These are phyloP conservation scores for Nakazawaea populi DNA, from an alignment of 805 yeast species.

Conservation along the genomic window DNA sequence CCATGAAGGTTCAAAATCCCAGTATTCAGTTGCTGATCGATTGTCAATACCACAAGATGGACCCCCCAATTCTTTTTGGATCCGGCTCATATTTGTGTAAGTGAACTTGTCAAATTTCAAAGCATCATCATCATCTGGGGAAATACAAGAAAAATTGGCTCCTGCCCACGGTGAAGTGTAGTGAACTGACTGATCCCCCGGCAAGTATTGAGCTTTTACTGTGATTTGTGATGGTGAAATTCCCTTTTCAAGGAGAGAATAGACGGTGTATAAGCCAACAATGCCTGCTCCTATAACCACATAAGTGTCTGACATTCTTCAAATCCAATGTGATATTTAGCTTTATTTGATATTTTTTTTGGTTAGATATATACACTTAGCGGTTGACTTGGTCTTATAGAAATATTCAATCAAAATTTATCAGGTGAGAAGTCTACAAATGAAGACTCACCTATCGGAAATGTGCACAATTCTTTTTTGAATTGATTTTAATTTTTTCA, in stretches of 20 bases:
- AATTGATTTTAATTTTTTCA: too few relatives aligned
- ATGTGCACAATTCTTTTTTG: too few relatives aligned
- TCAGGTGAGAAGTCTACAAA: too few relatives aligned
- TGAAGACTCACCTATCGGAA: too few relatives aligned
- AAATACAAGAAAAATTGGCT: constrained; percentile 54
- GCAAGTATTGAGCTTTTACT: constrained; percentile 59
- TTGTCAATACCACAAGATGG: constrained; percentile 44
- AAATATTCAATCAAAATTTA: too few relatives aligned
- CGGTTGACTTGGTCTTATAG: too few relatives aligned
- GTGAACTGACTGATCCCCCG: constrained; percentile 71
- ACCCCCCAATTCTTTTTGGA: constrained; percentile 46
- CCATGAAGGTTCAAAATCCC: constrained; percentile 44
- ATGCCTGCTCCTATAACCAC: constrained; percentile 45
- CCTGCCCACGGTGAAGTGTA: constrained; percentile 85
- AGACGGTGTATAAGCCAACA: constrained; percentile 59
- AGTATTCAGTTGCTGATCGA: constrained; percentile 51
- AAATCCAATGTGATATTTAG: neutral
- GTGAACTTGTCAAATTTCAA: constrained; percentile 51
- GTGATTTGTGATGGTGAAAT: constrained; percentile 38
- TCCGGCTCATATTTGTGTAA: constrained; percentile 37
- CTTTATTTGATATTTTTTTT: too few relatives aligned
- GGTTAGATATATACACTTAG: neutral
- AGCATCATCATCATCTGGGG: constrained; percentile 49
- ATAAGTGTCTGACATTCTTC: constrained; percentile 5
- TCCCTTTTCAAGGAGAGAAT: constrained; percentile 36